A percentile compares a stretch with the other conserved stretches of the same genome.
Conservation (phyloP, 345 rosid species). For the thale cress (Arabidopsis thaliana) region TAIR10.1 NC_003070.9:27789501-27790000, state of each 20-base stretch:
- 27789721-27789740: conserved; percentile 62
- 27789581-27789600: conserved; percentile 15
- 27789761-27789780: conserved; percentile 79
- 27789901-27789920: conserved; percentile 86
- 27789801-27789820: conserved; percentile 69
- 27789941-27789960: conserved; percentile 91
- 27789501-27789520: conserved; percentile 99
- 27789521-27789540: conserved; percentile 90
- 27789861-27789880: neutral
- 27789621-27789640: conserved; percentile 40
- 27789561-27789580: no score
- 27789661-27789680: conserved; percentile 94
- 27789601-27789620: conserved; percentile 10
- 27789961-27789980: conserved; percentile 77
- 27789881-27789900: conserved; percentile 50
- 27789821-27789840: neutral
- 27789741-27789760: conserved; percentile 65
- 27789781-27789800: conserved; percentile 76
- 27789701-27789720: conserved; percentile 52
- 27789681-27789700: conserved; percentile 90
- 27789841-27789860: neutral
- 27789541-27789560: neutral
- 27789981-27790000: neutral
- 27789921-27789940: conserved; percentile 86
- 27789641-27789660: conserved; percentile 27